Percentiles rank a stretch among this genome's conserved stretches.
These are phyloP conservation scores for Madurella mycetomatis DNA, from an alignment of 2,329 filamentous ascomycete species.

Conservation along the genomic window DNA sequence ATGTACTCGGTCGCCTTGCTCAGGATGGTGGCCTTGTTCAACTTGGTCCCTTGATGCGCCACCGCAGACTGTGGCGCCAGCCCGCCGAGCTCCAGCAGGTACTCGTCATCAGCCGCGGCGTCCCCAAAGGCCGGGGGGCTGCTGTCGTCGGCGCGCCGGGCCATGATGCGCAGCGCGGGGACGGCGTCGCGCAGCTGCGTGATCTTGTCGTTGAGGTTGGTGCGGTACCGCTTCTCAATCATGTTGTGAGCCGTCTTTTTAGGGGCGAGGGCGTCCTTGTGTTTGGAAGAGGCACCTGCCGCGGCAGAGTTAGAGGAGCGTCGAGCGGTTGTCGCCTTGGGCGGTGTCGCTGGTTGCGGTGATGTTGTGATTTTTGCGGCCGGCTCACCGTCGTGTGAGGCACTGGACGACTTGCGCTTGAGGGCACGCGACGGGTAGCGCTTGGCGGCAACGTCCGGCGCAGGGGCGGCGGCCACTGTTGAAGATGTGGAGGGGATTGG, in stretches of 20 bases:
- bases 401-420: constrained; percentile 32
- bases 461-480: not conserved
- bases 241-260: constrained; percentile 84
- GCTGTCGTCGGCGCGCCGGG: constrained; percentile 35
- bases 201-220: constrained; percentile 81
- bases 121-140: constrained; percentile 7
- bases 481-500: not conserved
- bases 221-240: constrained; percentile 80
- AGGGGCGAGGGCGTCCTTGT: constrained; percentile 19
- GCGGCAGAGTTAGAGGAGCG: constrained; percentile 7
- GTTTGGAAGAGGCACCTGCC: not conserved
- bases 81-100: constrained; percentile 20
- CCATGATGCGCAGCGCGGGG: constrained; percentile 44
- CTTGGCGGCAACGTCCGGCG: constrained; percentile 13
- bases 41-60: constrained; percentile 25
- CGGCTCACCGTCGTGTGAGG: constrained; percentile 19
- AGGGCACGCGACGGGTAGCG: constrained; percentile 27
- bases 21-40: constrained; percentile 42
- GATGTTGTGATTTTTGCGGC: constrained; percentile 1
- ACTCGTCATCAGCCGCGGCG: not conserved
- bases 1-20: constrained; percentile 39
- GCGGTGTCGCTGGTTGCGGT: not conserved
- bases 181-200: constrained; percentile 70
- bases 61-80: constrained; percentile 28
- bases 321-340: constrained; percentile 19